phyloP scores from a whole-genome alignment of 176 grass and related monocot genomes.

The Juncus inflexus region DNA sequence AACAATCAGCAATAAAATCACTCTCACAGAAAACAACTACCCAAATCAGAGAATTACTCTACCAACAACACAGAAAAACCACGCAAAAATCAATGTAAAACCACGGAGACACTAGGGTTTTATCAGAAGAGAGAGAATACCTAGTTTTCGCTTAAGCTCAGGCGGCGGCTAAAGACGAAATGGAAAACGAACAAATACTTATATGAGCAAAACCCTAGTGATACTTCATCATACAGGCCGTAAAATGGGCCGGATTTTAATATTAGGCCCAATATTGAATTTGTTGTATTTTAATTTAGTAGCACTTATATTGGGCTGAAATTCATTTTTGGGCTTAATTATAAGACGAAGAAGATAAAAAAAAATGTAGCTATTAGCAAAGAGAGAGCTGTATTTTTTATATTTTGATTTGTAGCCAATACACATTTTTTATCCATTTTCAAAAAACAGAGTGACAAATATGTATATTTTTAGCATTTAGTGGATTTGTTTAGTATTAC shows the following conservation, averaged over 20 bases:
- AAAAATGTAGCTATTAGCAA: too few relatives aligned
- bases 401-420: too few relatives aligned
- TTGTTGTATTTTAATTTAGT: not conserved
- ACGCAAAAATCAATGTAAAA: not conserved
- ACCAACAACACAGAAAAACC: not conserved
- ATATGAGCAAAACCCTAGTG: conserved; percentile 17
- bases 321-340: not conserved
- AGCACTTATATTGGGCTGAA: not conserved
- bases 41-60: not conserved
- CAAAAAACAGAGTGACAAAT: too few relatives aligned
- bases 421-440: too few relatives aligned
- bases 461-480: too few relatives aligned
- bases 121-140: not conserved
- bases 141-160: conserved; percentile 3
- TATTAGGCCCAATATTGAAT: not conserved
- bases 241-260: not conserved
- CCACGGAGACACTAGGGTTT: not conserved
- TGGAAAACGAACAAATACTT: not conserved
- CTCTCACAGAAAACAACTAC: not conserved
- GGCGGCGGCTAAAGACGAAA: not conserved
- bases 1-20: too few relatives aligned
- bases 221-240: not conserved
- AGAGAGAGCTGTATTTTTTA: too few relatives aligned
- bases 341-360: conserved; percentile 8
- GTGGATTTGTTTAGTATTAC: too few relatives aligned